Conservation (phyloP, 1,284 basidiomycete species). For the Pisolithus thermaeus region DNA sequence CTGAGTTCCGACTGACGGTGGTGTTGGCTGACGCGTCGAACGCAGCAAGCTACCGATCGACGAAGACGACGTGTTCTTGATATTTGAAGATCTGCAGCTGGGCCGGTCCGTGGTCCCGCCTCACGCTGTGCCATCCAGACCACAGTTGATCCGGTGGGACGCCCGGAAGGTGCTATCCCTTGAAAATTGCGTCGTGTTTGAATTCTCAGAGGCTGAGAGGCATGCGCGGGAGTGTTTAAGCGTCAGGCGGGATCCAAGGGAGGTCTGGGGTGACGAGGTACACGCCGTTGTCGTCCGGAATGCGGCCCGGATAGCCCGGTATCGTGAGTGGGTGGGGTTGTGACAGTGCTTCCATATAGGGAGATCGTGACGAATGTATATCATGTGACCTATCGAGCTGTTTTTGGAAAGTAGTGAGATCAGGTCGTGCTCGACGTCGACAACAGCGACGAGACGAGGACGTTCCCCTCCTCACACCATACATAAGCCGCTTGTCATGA, state of each 20-base stretch:
- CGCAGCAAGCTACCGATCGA: slow-evolving; percentile 69
- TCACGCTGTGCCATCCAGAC: slow-evolving; percentile 62
- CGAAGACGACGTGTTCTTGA: slow-evolving; percentile 73
- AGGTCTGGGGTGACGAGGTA: slow-evolving; percentile 64
- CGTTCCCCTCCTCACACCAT: slow-evolving; percentile 11
- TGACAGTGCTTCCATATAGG: slow-evolving; percentile 1
- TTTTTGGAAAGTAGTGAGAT: neutral
- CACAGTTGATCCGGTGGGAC: slow-evolving; percentile 80
- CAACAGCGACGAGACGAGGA: slow-evolving; percentile 9
- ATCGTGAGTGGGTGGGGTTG: slow-evolving; percentile 40
- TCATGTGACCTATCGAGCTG: neutral
- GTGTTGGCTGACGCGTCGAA: neutral
- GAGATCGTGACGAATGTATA: neutral
- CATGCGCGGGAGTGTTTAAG: slow-evolving; percentile 53
- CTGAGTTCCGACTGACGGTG: neutral
- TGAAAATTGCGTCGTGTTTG: slow-evolving; percentile 81
- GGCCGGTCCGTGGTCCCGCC: slow-evolving; percentile 79
- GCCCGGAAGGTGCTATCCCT: slow-evolving; percentile 51
- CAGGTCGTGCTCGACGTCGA: neutral
- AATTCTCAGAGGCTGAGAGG: slow-evolving; percentile 63
- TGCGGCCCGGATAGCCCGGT: slow-evolving; percentile 43
- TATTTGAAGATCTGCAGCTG: slow-evolving; percentile 85
- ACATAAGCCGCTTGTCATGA: slow-evolving; percentile 26
- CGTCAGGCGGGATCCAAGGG: slow-evolving; percentile 32
- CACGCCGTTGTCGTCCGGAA: slow-evolving; percentile 50